Conservation (phyloP, 306 rosid species). For the Vachellia collinsii region DNA sequence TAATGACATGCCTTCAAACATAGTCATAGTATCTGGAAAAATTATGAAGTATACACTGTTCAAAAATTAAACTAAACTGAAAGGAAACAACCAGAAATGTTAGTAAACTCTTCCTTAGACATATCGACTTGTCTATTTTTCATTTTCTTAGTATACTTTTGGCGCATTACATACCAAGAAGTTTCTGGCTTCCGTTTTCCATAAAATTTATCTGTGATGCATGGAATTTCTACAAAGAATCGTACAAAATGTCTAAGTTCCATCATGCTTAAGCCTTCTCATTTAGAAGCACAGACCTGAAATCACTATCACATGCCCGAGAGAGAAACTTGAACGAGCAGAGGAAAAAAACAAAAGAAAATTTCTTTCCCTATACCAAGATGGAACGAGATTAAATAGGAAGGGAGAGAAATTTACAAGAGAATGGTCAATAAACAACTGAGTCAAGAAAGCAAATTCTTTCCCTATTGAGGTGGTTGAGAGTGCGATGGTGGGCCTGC, state of each 20-base stretch:
- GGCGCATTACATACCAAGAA: not conserved
- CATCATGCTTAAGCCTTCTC: slow-evolving; percentile 19
- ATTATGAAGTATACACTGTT: not conserved
- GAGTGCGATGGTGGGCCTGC: slow-evolving; percentile 55
- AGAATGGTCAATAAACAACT: slow-evolving; percentile 1
- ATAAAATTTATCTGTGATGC: not conserved
- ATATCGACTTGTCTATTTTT: not conserved
- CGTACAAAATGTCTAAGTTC: not conserved
- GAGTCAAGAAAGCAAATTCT: slow-evolving; percentile 29
- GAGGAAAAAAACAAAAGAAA: not conserved
- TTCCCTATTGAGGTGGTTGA: slow-evolving; percentile 66
- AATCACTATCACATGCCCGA: not conserved
- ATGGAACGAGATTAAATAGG: slow-evolving; percentile 16
- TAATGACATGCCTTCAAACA: too few relatives aligned
- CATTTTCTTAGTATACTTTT: not conserved
- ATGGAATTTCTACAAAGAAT: slow-evolving; percentile 16
- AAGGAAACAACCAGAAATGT: not conserved
- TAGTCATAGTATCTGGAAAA: too few relatives aligned
- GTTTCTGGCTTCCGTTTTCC: not conserved
- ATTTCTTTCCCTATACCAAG: slow-evolving; percentile 10
- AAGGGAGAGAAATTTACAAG: slow-evolving; percentile 19
- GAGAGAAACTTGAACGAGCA: slow-evolving; percentile 4
- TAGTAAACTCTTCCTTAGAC: not conserved
- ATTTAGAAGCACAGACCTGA: not conserved
- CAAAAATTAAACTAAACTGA: not conserved